phyloP scores from a whole-genome alignment of 768 basidiomycete genomes.

The Lactarius vividus region DNA sequence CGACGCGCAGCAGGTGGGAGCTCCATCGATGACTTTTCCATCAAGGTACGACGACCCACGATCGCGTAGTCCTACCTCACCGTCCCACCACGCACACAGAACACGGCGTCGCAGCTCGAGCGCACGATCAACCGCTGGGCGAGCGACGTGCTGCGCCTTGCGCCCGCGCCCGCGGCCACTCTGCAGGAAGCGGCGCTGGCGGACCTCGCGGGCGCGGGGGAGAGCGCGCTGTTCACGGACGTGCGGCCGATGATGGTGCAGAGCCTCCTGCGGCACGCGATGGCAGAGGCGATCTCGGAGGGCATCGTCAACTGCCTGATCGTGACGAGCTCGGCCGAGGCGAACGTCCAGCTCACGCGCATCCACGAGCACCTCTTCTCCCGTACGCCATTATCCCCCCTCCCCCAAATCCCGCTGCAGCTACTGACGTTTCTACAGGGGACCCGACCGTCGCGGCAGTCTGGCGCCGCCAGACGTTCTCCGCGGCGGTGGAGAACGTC shows the following conservation, averaged over 20 bases:
- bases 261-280: slow-evolving; percentile 74
- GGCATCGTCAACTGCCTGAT: slow-evolving; percentile 84
- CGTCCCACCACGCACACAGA: slow-evolving; percentile 42
- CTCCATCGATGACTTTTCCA: slow-evolving; percentile 84
- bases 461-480: slow-evolving; percentile 88
- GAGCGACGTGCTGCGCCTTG: slow-evolving; percentile 62
- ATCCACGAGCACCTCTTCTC: slow-evolving; percentile 88
- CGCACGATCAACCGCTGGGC: slow-evolving; percentile 87
- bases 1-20: slow-evolving; percentile 46
- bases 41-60: slow-evolving; percentile 50
- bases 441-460: slow-evolving; percentile 87
- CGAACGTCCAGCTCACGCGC: slow-evolving; percentile 78
- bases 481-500: slow-evolving; percentile 77
- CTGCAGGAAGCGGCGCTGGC: slow-evolving; percentile 57
- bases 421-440: slow-evolving; percentile 36
- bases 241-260: slow-evolving; percentile 68
- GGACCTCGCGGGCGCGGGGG: slow-evolving; percentile 54
- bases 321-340: slow-evolving; percentile 81
- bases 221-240: slow-evolving; percentile 35
- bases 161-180: slow-evolving; percentile 50
- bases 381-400: slow-evolving; percentile 40
- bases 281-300: slow-evolving; percentile 72
- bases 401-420: no score
- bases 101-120: slow-evolving; percentile 64
- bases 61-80: not conserved